Evolutionary conservation across 1,284 basidiomycete genomes (phyloP).

Genomic region (Trametes hirsuta): DNA sequence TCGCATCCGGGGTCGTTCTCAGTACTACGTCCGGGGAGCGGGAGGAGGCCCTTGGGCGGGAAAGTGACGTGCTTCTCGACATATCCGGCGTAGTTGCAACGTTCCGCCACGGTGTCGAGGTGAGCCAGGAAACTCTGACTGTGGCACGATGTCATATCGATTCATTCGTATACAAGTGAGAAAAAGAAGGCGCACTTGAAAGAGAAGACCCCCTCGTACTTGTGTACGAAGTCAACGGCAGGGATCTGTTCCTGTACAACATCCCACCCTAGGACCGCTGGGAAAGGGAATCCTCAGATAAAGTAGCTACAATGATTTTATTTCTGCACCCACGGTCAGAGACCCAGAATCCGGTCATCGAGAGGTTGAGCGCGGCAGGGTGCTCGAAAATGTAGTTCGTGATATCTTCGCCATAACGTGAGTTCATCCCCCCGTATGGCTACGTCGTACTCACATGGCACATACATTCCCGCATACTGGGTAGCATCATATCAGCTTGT

Average conservation of each 20-base stretch:
- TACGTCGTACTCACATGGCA: conserved; percentile 48
- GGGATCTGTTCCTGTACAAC: conserved; percentile 70
- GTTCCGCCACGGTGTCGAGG: conserved; percentile 53
- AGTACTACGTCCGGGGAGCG: conserved; percentile 57
- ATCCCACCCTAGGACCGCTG: conserved; percentile 50
- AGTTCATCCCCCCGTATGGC: not conserved
- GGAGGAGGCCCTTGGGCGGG: conserved; percentile 65
- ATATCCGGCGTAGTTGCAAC: conserved; percentile 70
- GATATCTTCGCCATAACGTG: conserved; percentile 51
- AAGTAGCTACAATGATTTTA: too few species aligned
- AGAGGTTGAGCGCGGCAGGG: conserved; percentile 53
- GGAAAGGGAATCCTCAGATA: not conserved
- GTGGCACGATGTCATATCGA: not conserved
- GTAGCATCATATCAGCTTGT: not conserved
- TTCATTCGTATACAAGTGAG: too few species aligned
- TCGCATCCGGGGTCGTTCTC: conserved; percentile 57
- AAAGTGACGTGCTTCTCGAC: conserved; percentile 64
- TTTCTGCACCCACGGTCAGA: conserved; percentile 58
- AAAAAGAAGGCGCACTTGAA: conserved; percentile 55
- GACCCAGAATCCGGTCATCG: conserved; percentile 74
- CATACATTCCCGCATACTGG: conserved; percentile 64
- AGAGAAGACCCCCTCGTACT: conserved; percentile 67
- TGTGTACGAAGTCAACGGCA: conserved; percentile 71
- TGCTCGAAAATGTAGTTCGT: conserved; percentile 74
- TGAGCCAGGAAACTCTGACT: conserved; percentile 66